phyloP scores from a whole-genome alignment of 495 filamentous ascomycete genomes.

The Neurospora sp. region DNA sequence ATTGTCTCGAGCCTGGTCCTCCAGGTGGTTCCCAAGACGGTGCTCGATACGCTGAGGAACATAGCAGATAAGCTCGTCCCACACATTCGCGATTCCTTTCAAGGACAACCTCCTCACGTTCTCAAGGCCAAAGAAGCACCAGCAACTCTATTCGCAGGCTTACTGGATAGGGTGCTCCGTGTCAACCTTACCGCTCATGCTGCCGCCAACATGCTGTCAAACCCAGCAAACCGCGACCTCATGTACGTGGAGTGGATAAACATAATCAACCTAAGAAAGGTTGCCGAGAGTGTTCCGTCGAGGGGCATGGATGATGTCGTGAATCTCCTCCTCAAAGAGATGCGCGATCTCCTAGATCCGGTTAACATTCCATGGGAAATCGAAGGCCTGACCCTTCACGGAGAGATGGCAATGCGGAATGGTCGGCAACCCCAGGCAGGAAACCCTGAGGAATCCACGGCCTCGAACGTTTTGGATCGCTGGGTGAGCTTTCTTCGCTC shows the following conservation, averaged over 20 bases:
- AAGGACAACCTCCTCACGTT: constrained; percentile 70
- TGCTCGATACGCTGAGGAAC: constrained; percentile 71
- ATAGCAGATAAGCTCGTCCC: constrained; percentile 69
- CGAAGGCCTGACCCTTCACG: constrained; percentile 44
- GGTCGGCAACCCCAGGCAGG: constrained; percentile 19
- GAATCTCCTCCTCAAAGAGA: constrained; percentile 62
- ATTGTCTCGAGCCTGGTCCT: constrained; percentile 76
- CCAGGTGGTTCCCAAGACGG: constrained; percentile 76
- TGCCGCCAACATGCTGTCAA: constrained; percentile 65
- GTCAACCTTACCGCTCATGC: constrained; percentile 88
- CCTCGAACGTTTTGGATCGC: constrained; percentile 63
- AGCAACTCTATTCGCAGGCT: constrained; percentile 76
- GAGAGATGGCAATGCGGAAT: constrained; percentile 38
- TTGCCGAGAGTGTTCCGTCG: constrained; percentile 50
- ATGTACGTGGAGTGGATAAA: constrained; percentile 92
- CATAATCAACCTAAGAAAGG: constrained; percentile 61
- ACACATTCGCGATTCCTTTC: constrained; percentile 73
- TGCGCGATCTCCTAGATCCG: constrained; percentile 61
- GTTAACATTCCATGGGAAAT: constrained; percentile 44
- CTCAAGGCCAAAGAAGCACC: constrained; percentile 76
- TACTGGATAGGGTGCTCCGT: constrained; percentile 74
- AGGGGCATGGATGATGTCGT: constrained; percentile 58
- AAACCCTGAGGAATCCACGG: constrained; percentile 12
- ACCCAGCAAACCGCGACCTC: constrained; percentile 63
- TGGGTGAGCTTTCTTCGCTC: constrained; percentile 76